phyloP scores from a whole-genome alignment of 2,329 filamentous ascomycete genomes.

The Xylaria sp. region DNA sequence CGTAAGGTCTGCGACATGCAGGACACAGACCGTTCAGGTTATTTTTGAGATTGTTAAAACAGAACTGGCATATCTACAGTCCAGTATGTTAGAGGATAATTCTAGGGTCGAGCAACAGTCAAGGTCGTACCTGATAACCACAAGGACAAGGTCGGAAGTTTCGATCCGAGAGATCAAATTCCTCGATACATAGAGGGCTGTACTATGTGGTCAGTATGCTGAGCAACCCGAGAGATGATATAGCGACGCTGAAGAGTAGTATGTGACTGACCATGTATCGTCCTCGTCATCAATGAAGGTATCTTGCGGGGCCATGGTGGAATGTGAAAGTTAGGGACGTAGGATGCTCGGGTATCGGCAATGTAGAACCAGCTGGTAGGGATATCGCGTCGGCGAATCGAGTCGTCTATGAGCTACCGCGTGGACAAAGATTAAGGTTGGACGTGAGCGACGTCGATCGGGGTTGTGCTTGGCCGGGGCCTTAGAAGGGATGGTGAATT shows the following conservation, averaged over 20 bases:
- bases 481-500: background rate
- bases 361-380: background rate
- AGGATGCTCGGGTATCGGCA: background rate
- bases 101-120: slow-evolving; percentile 12
- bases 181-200: slow-evolving; percentile 97
- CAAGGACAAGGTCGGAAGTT: slow-evolving; percentile 98
- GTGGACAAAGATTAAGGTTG: background rate
- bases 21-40: slow-evolving; percentile 97
- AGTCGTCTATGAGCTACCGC: slow-evolving; percentile 7
- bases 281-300: slow-evolving; percentile 75
- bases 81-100: slow-evolving; percentile 21
- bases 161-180: slow-evolving; percentile 96
- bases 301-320: slow-evolving; percentile 70
- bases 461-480: slow-evolving; percentile 16
- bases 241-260: slow-evolving; percentile 7
- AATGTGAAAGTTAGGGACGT: background rate
- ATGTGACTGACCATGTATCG: slow-evolving; percentile 64
- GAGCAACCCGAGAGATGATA: slow-evolving; percentile 10
- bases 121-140: slow-evolving; percentile 82
- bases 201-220: slow-evolving; percentile 36
- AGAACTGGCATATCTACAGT: slow-evolving; percentile 94
- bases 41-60: slow-evolving; percentile 98
- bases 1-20: slow-evolving; percentile 94
- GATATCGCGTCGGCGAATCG: slow-evolving; percentile 1
- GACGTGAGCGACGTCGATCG: too few relatives aligned